These are phyloP conservation scores for Abrus pulchellus DNA, from an alignment of 306 rosid genomes.

Conservation along the genomic window DNA sequence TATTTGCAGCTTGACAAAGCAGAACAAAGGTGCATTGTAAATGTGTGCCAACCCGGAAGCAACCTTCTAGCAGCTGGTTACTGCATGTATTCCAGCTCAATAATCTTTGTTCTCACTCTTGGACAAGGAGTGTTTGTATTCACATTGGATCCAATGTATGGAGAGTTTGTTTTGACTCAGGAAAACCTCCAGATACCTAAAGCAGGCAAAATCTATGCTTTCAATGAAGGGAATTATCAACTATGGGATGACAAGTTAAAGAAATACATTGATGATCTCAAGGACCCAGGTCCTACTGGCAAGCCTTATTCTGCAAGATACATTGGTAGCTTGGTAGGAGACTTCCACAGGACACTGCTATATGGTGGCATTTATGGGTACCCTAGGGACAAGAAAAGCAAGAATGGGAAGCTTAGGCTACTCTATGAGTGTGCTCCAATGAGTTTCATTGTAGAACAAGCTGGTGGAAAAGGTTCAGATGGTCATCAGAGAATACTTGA, in stretches of 20 bases:
- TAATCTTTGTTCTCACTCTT: slow-evolving; percentile 87
- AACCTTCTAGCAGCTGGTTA: slow-evolving; percentile 98
- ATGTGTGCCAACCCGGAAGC: slow-evolving; percentile 97
- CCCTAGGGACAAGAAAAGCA: slow-evolving; percentile 94
- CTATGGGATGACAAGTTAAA: slow-evolving; percentile 93
- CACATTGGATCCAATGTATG: slow-evolving; percentile 89
- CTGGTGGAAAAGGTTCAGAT: slow-evolving; percentile 98
- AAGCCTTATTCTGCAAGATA: slow-evolving; percentile 97
- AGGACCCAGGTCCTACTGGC: slow-evolving; percentile 94
- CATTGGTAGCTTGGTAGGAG: slow-evolving; percentile 96
- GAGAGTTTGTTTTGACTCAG: slow-evolving; percentile 91
- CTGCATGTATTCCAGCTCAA: slow-evolving; percentile 98
- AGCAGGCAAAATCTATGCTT: slow-evolving; percentile 89
- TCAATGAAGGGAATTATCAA: slow-evolving; percentile 97
- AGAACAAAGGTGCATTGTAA: slow-evolving; percentile 80
- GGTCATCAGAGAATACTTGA: slow-evolving; percentile 89
- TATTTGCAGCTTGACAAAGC: slow-evolving; percentile 71
- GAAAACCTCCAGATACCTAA: slow-evolving; percentile 82
- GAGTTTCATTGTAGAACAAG: slow-evolving; percentile 97
- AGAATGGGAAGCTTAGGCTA: slow-evolving; percentile 96
- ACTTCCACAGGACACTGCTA: slow-evolving; percentile 86
- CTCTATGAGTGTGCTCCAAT: slow-evolving; percentile 98
- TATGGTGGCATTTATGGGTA: slow-evolving; percentile 98
- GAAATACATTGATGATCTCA: slow-evolving; percentile 89
- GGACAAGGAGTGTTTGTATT: slow-evolving; percentile 90